Conservation (phyloP, 2,329 filamentous ascomycete species). For the Aspergillus pseudoterreus region DNA sequence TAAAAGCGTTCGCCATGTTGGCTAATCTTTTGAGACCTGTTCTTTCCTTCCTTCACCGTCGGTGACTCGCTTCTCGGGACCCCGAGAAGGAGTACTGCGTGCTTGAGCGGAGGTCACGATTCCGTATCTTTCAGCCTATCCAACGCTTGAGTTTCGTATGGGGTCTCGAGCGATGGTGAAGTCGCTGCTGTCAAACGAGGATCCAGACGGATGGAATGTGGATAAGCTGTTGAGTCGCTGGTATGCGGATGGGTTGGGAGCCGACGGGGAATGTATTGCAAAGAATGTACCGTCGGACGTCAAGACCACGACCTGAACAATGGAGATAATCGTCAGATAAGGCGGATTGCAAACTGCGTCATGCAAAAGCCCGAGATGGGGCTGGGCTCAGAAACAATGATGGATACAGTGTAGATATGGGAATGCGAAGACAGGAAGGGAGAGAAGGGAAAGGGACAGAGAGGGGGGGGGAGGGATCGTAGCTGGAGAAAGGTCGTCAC, state of each 20-base stretch:
- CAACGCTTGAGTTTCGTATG: no score
- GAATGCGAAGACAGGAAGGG: slow-evolving; percentile 20
- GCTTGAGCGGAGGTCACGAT: slow-evolving; percentile 7
- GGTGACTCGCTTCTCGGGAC: slow-evolving; percentile 37
- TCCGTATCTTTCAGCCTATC: background rate
- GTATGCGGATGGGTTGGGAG: background rate
- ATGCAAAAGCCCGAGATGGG: slow-evolving; percentile 1
- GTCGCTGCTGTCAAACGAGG: background rate
- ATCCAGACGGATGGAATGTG: slow-evolving; percentile 26
- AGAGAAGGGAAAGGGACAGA: slow-evolving; percentile 20
- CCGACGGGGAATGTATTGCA: slow-evolving; percentile 3
- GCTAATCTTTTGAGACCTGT: slow-evolving; percentile 4
- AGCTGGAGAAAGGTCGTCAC: slow-evolving; percentile 27
- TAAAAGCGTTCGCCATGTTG: slow-evolving; percentile 29
- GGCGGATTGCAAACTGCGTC: background rate
- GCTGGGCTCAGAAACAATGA: slow-evolving; percentile 1
- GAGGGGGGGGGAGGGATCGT: slow-evolving; percentile 28
- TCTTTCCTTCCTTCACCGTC: slow-evolving; percentile 11
- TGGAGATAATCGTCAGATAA: slow-evolving; percentile 23
- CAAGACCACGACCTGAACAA: slow-evolving; percentile 16
- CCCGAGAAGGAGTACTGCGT: slow-evolving; percentile 36
- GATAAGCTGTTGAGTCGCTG: slow-evolving; percentile 7
- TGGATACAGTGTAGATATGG: slow-evolving; percentile 4
- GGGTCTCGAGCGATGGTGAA: no score
- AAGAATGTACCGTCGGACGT: slow-evolving; percentile 13